Evolutionary conservation across 306 rosid species (phyloP), one percentile per base, ranked within the genome.

Genomic region (Acacia confusa): DNA sequence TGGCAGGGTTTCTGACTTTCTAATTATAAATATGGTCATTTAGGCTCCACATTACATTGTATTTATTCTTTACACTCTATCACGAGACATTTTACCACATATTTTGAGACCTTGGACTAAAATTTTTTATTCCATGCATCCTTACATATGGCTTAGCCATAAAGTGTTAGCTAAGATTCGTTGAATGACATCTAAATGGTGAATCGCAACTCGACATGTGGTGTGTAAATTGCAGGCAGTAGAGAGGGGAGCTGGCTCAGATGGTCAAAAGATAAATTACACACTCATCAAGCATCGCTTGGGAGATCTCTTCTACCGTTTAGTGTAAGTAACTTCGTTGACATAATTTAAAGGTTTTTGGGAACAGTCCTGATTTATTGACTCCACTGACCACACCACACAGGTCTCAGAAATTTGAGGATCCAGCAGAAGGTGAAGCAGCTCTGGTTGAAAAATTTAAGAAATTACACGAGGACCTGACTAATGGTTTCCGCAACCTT

Each of bases 381-480:
- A 24, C 78, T 70, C 70, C 66, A 25, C 73, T 68, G 57, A 63
- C 47, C 72, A 71, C 81, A 63, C 38, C 72, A 71, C 81, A 75
- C 94, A 96, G 99, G 91, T 96, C 99, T 38, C 99, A 96, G 78
- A 96, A 96, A 79, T 96, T 96, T 73, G 99, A 96, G 92, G 98
- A 96, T 79, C 99, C 99, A 2, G 99, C 98, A 11, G 99, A 96
- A 86, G 99, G 99, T 41, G 99, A 96, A 90, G 81, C 86, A 5
- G 90, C 87, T n/a, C 90, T 96, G 71, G 87, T 91, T 27, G 93
- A 81, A 3, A 96, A 96, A 80, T 96, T 96, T 76, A 87, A 84
- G 73, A 90, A 96, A 93, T 83, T 96, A 44, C 85, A 93, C 2
- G 98, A 96, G 72, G 99, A 96, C 79, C 81, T 96, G 81, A 91